Percentiles rank a stretch among this genome's conserved stretches.
Evolutionary conservation across 2,329 filamentous ascomycete species (phyloP).

Genomic region (Verticillium nonalfalfae): DNA sequence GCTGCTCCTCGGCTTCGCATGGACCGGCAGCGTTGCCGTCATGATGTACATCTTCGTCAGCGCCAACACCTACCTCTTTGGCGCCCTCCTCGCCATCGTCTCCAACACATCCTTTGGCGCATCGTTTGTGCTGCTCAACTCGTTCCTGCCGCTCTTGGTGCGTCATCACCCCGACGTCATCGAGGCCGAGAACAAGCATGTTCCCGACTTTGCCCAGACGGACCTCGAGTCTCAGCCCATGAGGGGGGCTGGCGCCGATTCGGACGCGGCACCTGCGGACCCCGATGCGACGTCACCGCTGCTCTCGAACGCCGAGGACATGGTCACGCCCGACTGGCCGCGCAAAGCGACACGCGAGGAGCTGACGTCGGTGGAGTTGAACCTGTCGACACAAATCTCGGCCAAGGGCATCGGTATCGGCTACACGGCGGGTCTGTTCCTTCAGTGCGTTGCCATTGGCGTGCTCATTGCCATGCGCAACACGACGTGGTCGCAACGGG

Average conservation of each 20-base stretch:
- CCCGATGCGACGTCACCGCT: constrained; percentile 41
- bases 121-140: constrained; percentile 92
- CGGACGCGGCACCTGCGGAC: constrained; percentile 18
- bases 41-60: constrained; percentile 83
- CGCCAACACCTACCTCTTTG: constrained; percentile 71
- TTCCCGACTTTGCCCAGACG: constrained; percentile 13
- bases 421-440: constrained; percentile 77
- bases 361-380: constrained; percentile 60
- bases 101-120: constrained; percentile 93
- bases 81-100: constrained; percentile 77
- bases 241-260: constrained; percentile 23
- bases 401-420: constrained; percentile 91
- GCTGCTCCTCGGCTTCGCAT: constrained; percentile 78
- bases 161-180: constrained; percentile 64
- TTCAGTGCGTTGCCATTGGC: constrained; percentile 76
- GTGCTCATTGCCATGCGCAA: constrained; percentile 69
- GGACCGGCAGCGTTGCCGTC: constrained; percentile 71
- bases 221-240: constrained; percentile 28
- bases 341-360: constrained; percentile 37
- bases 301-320: constrained; percentile 25
- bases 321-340: constrained; percentile 25
- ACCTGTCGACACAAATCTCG: constrained; percentile 83
- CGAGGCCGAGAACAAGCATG: constrained; percentile 13
- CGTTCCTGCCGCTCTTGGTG: constrained; percentile 86
- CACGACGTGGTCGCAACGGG: constrained; percentile 75